Evolutionary conservation across 2,329 filamentous ascomycete genomes (phyloP), one percentile per base, ranked within the genome.

Genomic region (Sporothrix globosa): DNA sequence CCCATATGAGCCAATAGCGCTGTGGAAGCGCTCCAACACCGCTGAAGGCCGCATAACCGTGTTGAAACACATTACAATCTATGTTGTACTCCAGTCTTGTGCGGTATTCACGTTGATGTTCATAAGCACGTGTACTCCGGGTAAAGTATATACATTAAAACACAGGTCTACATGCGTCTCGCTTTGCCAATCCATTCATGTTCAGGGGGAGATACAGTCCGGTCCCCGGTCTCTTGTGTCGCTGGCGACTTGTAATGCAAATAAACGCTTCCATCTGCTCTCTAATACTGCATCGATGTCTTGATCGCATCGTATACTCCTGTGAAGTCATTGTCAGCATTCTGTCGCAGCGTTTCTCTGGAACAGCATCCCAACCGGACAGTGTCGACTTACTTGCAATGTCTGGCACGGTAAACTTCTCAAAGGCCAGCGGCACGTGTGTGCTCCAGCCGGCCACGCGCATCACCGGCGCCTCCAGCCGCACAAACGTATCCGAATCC

Each of bases 401-500:
- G 80, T 97, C 94, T 0, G 94, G 94, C 69, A 96, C 83, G 77
- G 93, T 90, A 74, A 92, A 92, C 77, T 85, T 88, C 80, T 97
- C 94, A 80, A 88, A 97, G 48, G 90, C 79, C 76, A 97, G 80
- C 0, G 92, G 91, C 44, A 89, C 90, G 78, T 95, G 94, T 68
- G 92, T 93, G 77, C 90, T 92, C 92, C 92, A 97, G n/a, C 94
- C 93, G 3, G 92, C 92, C 5, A 97, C 90, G 66, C 94, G 87
- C 74, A 90, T 87, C 9, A 97, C 92, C 0, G 94, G 94, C 5
- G 94, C 93, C 77, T 97, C 93, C 39, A 97, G 81, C 3, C 90
- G 85, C 73, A 96, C 78, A 78, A 97, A 97, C 0, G 93, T 95
- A 39, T 86, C 83, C 0, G 81, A 78, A 70, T 91, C 89, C 75